Evolutionary conservation across 495 filamentous ascomycete species (phyloP), one percentile per base, ranked within the genome.

Genomic region (Geopyxis carbonaria): DNA sequence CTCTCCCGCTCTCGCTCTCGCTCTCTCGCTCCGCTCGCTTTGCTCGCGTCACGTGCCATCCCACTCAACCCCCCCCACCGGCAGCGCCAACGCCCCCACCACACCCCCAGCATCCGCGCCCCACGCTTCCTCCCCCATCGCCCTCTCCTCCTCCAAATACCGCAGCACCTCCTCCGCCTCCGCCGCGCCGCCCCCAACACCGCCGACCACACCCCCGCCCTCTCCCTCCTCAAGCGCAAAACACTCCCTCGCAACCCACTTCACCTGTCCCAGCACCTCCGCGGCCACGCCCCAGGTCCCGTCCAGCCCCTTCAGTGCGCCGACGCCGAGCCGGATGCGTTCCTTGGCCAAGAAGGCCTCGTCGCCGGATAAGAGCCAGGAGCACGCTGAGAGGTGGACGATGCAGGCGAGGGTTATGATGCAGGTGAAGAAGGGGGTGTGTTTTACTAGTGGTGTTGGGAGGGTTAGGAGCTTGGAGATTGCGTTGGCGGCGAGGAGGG

Each of bases 401-500:
- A 74, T 69, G 5, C 69, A 64, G 0, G 68, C 63, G 44, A 86
- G 68, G 8, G 78, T 84, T 15, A 91, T 62, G 11, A 83, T 73
- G 54, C 83, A 92, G 18, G 78, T 84, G 63, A 92, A 86, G 60
- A 92, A 86, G 16, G 85, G 83, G 2, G 81, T 85, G 61, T 92
- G 83, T 35, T 70, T 73, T 7, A 73, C 63, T 4, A 87, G 65
- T 0, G 79, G 68, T 16, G 74, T 66, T 10, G 80, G 78, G 31
- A 87, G 75, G 11, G 78, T 77, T 16, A 86, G 75, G 43, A 93
- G 72, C 32, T 73, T 70, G 14, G 74, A 77, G 41, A 92, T 74
- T 29, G 78, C 74, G 48, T 75, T 75, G 4, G 85, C 81, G 0
- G 80, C 80, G 19, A 70, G 72, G 44, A 86, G 66, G 25, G 78